These are phyloP conservation scores for Cephalotrichum gorgonifer DNA, from an alignment of 2,329 filamentous ascomycete genomes.

Conservation along the genomic window DNA sequence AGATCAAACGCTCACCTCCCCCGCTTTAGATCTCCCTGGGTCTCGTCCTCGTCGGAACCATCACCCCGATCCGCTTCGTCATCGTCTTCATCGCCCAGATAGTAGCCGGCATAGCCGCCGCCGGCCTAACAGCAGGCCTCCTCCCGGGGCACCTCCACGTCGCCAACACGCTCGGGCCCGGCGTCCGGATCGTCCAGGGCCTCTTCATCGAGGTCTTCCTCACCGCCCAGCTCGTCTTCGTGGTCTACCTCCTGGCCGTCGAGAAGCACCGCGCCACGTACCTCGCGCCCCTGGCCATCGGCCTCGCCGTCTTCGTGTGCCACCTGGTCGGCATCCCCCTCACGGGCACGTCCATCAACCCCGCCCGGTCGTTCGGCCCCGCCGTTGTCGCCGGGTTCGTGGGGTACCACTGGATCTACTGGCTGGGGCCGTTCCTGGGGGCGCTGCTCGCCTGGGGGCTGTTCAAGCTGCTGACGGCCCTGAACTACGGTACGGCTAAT, in stretches of 20 bases:
- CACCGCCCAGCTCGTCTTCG: constrained; percentile 51
- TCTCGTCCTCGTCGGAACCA: constrained; percentile 46
- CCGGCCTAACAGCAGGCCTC: constrained; percentile 44
- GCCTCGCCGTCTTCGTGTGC: constrained; percentile 56
- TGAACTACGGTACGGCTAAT: constrained; percentile 41
- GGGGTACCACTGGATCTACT: constrained; percentile 43
- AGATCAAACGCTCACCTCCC: neutral
- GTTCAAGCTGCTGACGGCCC: constrained; percentile 38
- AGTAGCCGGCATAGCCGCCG: constrained; percentile 46
- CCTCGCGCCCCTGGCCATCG: constrained; percentile 62
- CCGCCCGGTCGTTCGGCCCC: constrained; percentile 39
- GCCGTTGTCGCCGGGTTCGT: constrained; percentile 31
- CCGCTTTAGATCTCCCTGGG: constrained; percentile 39
- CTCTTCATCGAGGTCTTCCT: constrained; percentile 59
- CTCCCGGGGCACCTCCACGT: constrained; percentile 48
- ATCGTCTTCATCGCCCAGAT: constrained; percentile 47
- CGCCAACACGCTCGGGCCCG: constrained; percentile 41
- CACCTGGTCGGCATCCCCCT: constrained; percentile 34
- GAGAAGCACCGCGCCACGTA: constrained; percentile 67
- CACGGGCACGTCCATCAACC: constrained; percentile 39
- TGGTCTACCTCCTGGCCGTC: constrained; percentile 59
- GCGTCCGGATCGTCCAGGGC: constrained; percentile 42
- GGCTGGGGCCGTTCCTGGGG: constrained; percentile 41
- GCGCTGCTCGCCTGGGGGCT: constrained; percentile 34
- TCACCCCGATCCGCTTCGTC: constrained; percentile 39